Conservation (phyloP, 1,139 yeast genomes). For the Saccharomyces hybrid region DNA sequence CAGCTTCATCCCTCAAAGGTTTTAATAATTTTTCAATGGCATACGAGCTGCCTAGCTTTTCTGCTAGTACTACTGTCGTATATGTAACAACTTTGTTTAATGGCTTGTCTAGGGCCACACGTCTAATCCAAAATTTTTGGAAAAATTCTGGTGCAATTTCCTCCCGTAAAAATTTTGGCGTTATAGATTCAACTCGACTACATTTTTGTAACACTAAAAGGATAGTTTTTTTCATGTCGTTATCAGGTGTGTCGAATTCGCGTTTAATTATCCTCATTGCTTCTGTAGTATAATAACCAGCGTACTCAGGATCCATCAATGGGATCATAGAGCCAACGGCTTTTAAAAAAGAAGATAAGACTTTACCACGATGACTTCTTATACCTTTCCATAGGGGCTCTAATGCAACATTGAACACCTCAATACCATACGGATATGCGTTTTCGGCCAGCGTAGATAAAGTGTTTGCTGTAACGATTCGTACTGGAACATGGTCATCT, state of each 20-base stretch:
- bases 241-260: slow-evolving; percentile 79
- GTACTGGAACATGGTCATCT: slow-evolving; percentile 64
- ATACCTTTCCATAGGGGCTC: slow-evolving; percentile 82
- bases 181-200: slow-evolving; percentile 44
- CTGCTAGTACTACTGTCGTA: slow-evolving; percentile 62
- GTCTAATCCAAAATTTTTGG: slow-evolving; percentile 68
- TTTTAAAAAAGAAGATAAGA: slow-evolving; percentile 65
- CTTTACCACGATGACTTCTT: slow-evolving; percentile 66
- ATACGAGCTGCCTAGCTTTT: slow-evolving; percentile 56
- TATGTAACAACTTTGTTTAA: slow-evolving; percentile 58
- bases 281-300: slow-evolving; percentile 70
- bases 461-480: slow-evolving; percentile 65
- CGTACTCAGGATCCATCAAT: slow-evolving; percentile 79
- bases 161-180: slow-evolving; percentile 38
- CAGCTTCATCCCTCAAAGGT: slow-evolving; percentile 74
- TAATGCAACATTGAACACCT: slow-evolving; percentile 54
- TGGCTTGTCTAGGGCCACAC: slow-evolving; percentile 52
- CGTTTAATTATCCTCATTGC: slow-evolving; percentile 57
- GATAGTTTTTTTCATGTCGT: slow-evolving; percentile 77
- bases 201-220: slow-evolving; percentile 57
- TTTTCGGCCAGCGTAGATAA: slow-evolving; percentile 74
- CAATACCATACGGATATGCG: slow-evolving; percentile 87
- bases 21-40: slow-evolving; percentile 51
- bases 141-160: slow-evolving; percentile 60
- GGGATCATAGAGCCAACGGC: slow-evolving; percentile 80